Percentiles rank a stretch among this genome's conserved stretches.
Conservation (phyloP, 2,329 filamentous ascomycete genomes). For the Talaromyces funiculosus region DNA sequence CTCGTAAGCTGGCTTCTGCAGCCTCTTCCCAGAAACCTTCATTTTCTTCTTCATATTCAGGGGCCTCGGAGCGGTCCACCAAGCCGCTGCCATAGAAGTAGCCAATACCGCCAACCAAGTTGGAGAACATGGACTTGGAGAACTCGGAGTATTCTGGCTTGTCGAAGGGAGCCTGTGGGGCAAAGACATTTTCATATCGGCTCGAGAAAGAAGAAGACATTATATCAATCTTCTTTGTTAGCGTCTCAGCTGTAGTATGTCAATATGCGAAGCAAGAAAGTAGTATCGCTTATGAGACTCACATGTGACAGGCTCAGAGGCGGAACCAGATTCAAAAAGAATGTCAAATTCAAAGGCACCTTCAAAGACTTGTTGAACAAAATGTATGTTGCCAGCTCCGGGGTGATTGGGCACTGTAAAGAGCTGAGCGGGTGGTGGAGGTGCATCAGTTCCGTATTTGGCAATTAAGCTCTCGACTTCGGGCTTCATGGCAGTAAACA, state of each 20-base stretch:
- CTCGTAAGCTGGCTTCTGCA: constrained; percentile 67
- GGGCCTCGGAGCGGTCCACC: constrained; percentile 84
- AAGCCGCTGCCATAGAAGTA: constrained; percentile 89
- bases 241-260: constrained; percentile 46
- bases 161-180: constrained; percentile 69
- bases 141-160: constrained; percentile 69
- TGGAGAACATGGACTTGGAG: constrained; percentile 86
- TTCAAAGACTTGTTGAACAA: constrained; percentile 87
- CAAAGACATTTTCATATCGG: constrained; percentile 67
- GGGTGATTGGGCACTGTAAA: constrained; percentile 67
- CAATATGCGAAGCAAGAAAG: background rate
- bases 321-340: constrained; percentile 75
- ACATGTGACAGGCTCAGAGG: constrained; percentile 49
- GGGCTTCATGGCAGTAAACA: constrained; percentile 60
- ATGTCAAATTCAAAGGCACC: constrained; percentile 90
- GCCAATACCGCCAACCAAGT: constrained; percentile 86
- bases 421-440: constrained; percentile 76
- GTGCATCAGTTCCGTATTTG: constrained; percentile 58
- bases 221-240: constrained; percentile 64
- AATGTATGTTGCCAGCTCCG: constrained; percentile 67
- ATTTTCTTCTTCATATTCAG: constrained; percentile 89
- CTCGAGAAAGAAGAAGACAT: constrained; percentile 65
- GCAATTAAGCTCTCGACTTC: constrained; percentile 55
- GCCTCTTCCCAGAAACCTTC: constrained; percentile 95
- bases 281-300: constrained; percentile 20